Evolutionary conservation across 1,139 yeast species (phyloP).

Genomic region (Diutina neorugosa): DNA sequence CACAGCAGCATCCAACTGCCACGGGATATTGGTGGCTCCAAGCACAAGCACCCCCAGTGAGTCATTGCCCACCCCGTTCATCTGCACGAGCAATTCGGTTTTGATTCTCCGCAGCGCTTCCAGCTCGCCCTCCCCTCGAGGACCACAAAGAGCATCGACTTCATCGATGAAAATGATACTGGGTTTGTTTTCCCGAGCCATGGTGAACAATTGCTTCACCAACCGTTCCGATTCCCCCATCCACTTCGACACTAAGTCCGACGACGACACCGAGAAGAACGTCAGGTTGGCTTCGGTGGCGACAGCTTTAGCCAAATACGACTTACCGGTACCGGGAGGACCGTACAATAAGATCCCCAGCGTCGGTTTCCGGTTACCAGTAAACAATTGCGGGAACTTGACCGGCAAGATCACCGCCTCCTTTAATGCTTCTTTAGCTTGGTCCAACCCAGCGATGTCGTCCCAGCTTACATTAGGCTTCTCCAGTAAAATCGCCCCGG

Average conservation of each 20-base stretch:
- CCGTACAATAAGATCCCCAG: slow-evolving; percentile 89
- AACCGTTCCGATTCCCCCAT: slow-evolving; percentile 97
- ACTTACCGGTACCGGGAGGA: slow-evolving; percentile 99
- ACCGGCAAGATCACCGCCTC: slow-evolving; percentile 97
- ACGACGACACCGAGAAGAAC: slow-evolving; percentile 86
- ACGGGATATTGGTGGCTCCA: slow-evolving; percentile 97
- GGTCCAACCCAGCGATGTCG: slow-evolving; percentile 92
- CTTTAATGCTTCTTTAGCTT: slow-evolving; percentile 91
- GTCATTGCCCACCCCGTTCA: slow-evolving; percentile 98
- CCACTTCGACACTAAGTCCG: slow-evolving; percentile 94
- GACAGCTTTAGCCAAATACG: slow-evolving; percentile 92
- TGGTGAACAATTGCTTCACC: slow-evolving; percentile 83
- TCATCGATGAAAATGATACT: slow-evolving; percentile 94
- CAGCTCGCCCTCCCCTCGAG: slow-evolving; percentile 96
- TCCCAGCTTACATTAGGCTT: slow-evolving; percentile 92
- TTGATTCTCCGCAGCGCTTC: slow-evolving; percentile 95
- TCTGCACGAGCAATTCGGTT: slow-evolving; percentile 90
- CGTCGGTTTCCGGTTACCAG: slow-evolving; percentile 89
- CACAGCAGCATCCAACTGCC: slow-evolving; percentile 97
- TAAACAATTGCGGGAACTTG: slow-evolving; percentile 86
- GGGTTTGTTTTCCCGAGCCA: slow-evolving; percentile 96
- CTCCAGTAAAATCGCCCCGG: slow-evolving; percentile 85
- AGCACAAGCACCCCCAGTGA: slow-evolving; percentile 83
- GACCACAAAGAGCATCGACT: slow-evolving; percentile 96
- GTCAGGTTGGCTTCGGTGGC: slow-evolving; percentile 98